These are phyloP conservation scores for Mycocentrospora acerina DNA, from an alignment of 2,329 filamentous ascomycete species.

Conservation along the genomic window DNA sequence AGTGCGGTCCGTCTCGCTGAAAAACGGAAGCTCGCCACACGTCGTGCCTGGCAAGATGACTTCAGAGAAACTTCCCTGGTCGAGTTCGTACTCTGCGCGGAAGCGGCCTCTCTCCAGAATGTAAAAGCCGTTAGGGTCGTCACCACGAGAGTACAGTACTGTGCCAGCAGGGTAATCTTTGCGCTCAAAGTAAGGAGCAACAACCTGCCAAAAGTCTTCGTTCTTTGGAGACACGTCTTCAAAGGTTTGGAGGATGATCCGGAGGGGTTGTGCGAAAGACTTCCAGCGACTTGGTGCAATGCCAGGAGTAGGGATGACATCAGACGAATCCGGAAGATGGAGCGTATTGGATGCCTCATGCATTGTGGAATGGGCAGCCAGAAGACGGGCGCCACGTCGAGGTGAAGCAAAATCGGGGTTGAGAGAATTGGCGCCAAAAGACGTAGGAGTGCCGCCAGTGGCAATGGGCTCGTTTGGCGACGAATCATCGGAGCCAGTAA, in stretches of 20 bases:
- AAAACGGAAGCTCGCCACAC: constrained; percentile 94
- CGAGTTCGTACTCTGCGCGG: constrained; percentile 84
- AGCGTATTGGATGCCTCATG: constrained; percentile 49
- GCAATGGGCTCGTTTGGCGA: constrained; percentile 14
- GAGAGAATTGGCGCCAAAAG: constrained; percentile 32
- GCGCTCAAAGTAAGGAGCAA: constrained; percentile 71
- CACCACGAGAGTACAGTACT: constrained; percentile 73
- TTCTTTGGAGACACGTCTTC: constrained; percentile 81
- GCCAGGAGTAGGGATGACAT: constrained; percentile 8
- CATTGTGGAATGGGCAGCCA: constrained; percentile 76
- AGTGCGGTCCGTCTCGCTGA: constrained; percentile 83
- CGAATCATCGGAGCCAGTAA: constrained; percentile 18
- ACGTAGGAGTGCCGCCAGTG: constrained; percentile 23
- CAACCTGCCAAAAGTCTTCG: constrained; percentile 93
- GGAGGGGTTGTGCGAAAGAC: constrained; percentile 84
- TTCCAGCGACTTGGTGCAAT: constrained; percentile 65
- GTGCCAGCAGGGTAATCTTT: constrained; percentile 68
- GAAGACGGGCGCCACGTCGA: constrained; percentile 72
- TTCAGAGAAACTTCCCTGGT: constrained; percentile 86
- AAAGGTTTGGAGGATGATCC: constrained; percentile 93
- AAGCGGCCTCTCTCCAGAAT: constrained; percentile 87
- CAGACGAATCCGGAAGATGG: constrained; percentile 14
- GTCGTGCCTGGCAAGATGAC: constrained; percentile 93
- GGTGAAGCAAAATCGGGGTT: constrained; percentile 73
- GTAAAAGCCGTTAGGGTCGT: constrained; percentile 81